Base-by-base conservation (phyloP, 306 rosid species). In the Vicia villosa region DNA sequence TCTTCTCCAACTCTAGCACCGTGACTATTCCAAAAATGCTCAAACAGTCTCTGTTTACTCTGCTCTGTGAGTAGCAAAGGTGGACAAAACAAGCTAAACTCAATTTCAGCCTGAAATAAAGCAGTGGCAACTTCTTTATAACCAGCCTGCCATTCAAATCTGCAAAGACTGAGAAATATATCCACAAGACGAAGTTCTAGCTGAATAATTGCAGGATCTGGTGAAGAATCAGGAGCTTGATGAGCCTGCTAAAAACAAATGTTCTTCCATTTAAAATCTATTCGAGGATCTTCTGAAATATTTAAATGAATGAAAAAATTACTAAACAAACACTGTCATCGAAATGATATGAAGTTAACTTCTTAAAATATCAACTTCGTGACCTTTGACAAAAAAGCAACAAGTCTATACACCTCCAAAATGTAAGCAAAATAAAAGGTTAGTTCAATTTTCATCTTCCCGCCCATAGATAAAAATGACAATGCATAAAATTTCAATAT, bases 101-200 rank as follows among this genome's bases (percentile, higher is more conserved):
- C 97, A 34, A 93, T 85, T 83, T 90, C 97, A 76, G 98, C 97
- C 93, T 90, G 98, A 88, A 93, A 88, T 70, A 93, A 77, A 72
- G 89, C 91, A 49, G 97, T 90, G 80, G 97, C 86, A 74, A 90
- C 80, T 82, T 93, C 98, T 79, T 81, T 89, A 50, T 88, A 90
- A 74, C 98, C 98, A 60, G 88, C 80, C 80, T 93, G 98, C 98
- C 98, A 93, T 69, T 93, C 98, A 68, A 93, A 88, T 61, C 91
- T 81, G 78, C 98, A 93, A 50, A 90, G 89, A 84, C 89, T 81
- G 61, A 93, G 76, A 83, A 93, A 93, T 74, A 90, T 80, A 81
- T 93, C 96, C 63, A 90, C 98, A 66, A 93, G 97, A 77, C 96
- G 84, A 83, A 88, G 89, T 81, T 93, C 98, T 76, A 80, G 84